Evolutionary conservation across 2,329 filamentous ascomycete species (phyloP).

Genomic region (Diatrype stigma): DNA sequence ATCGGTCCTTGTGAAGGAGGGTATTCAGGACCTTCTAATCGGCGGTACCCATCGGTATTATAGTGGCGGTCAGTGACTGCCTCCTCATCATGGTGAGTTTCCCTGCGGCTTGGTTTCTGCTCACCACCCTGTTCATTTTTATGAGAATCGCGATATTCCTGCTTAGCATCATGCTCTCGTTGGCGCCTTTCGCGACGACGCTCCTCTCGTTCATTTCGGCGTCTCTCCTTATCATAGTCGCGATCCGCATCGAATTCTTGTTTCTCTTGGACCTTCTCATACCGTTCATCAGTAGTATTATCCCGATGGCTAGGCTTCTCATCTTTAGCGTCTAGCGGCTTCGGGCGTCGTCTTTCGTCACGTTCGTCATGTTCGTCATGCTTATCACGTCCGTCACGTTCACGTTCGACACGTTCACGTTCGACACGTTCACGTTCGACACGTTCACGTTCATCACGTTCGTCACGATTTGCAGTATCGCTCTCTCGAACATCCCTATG

Average conservation of each 20-base stretch:
- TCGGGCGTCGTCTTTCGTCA: conserved; percentile 14
- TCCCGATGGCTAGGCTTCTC: conserved; percentile 24
- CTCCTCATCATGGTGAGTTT: conserved; percentile 10
- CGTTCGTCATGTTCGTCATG: no score
- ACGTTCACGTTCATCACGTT: conserved; percentile 13
- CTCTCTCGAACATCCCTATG: conserved; percentile 25
- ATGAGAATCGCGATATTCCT: conserved; percentile 11
- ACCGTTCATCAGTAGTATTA: conserved; percentile 20
- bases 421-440: conserved; percentile 21
- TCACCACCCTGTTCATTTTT: conserved; percentile 24
- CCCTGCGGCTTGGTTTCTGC: conserved; percentile 24
- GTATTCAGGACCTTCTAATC: conserved; percentile 19
- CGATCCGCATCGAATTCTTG: conserved; percentile 12
- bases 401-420: conserved; percentile 22
- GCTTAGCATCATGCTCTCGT: conserved; percentile 27
- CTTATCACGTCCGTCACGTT: conserved; percentile 26
- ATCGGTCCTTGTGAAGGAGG: conserved; percentile 29
- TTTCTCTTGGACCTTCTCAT: conserved; percentile 20
- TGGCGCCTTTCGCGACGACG: conserved; percentile 21
- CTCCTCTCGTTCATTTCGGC: conserved; percentile 9
- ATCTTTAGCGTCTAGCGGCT: conserved; percentile 16
- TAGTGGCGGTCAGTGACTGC: conserved; percentile 13
- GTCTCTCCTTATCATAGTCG: conserved; percentile 15
- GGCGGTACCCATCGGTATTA: conserved; percentile 24
- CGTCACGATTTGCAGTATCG: conserved; percentile 17